Base-by-base conservation (phyloP, 2,329 filamentous ascomycete genomes). In the Colletotrichum viniferum region DNA sequence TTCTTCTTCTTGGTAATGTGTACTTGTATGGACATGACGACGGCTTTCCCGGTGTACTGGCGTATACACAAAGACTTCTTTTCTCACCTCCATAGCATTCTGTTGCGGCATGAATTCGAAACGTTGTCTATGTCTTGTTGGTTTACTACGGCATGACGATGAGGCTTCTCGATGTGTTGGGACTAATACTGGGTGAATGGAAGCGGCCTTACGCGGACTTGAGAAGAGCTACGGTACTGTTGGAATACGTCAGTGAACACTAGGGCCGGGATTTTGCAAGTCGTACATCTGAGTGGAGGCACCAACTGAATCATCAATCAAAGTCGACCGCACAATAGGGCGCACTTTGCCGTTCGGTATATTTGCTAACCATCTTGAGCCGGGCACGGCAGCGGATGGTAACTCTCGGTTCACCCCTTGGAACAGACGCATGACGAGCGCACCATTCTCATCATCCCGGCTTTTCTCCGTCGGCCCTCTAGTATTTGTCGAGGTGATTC, bases 1-100 rank as follows among this genome's bases (percentile, higher is more conserved):
- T 28, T 38, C 32, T 30, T 18, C 3, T 28, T 38, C 32, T 62
- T 28, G 69, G 62, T 75, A 75, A 75, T 73, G 73, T 76, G 73
- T 76, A 76, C 64, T 76, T 76, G 73, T 76, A 76, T 69, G 64
- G 69, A 67, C 55, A 68, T 73, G 64, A 52, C 56, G 69, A 67
- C 38, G 62, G 68, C 32, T 61, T 69, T 71, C 56, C 24, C 64
- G 70, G 73, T 76, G 73, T 73, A 76, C 26, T 60, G 73, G 73
- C 73, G 73, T 63, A 73, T 60, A 69, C 69, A 67, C 69, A 48
- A 62, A 61, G 69, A 43, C 56, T 76, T 24, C 58, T 63, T 48
- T 64, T 52, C 69, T 52, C 66, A 58, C 38, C 43, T 58, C 36
- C 12, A 12, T 48, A 52, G 55, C 30, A 34, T 24, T 65, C 8